Evolutionary conservation across 1,139 yeast genomes (phyloP), one percentile per base, ranked within the genome.

Genomic region (Suhomyces kunorum): DNA sequence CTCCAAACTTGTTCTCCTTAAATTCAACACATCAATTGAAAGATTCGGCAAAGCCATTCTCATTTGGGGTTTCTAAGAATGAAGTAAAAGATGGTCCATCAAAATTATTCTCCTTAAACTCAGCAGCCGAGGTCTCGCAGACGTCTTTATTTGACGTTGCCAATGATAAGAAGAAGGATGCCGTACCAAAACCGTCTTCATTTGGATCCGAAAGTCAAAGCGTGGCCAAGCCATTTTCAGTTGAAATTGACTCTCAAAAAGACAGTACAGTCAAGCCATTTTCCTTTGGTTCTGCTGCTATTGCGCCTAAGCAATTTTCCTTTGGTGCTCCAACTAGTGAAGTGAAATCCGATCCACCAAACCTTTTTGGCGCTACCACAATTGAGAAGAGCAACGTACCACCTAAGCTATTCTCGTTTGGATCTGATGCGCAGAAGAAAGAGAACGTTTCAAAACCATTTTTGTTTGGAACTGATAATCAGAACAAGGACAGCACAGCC

Each of bases 351-450:
- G 38, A 30, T 8, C 15, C 37, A 8, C 33, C 42, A n/a, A 46
- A 46, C 18, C 46, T 48, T 17, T 44, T 47, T 27, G 17, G 29
- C 3, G 19, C 31, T 22, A 28, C 23, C 3, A 8, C 38, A 14
- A 15, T 20, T 15, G 39, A 36, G 3, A 36, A 36, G 23, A 36
- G 24, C 29, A 24, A 40, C 34, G 40, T 43, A 35, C 30, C 47
- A 13, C 27, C 40, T 35, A 54, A 61, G 12, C 44, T 45, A 16
- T 53, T 55, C 34, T 43, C 47, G 9, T 51, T 54, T 36, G 51
- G 54, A 12, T 12, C 33, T 12, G 39, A 15, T 6, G 32, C 13
- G 29, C n/a, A 18, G 2, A 23, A 23, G 19, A 31, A 31, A 14
- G 33, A 22, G 8, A 27, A 23, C 14, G 17, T 27, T 1, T 19